Evolutionary conservation across 352 stramenopile species (phyloP), one percentile per base, ranked within the genome.

Genomic region (Globisporangium radiosum): DNA sequence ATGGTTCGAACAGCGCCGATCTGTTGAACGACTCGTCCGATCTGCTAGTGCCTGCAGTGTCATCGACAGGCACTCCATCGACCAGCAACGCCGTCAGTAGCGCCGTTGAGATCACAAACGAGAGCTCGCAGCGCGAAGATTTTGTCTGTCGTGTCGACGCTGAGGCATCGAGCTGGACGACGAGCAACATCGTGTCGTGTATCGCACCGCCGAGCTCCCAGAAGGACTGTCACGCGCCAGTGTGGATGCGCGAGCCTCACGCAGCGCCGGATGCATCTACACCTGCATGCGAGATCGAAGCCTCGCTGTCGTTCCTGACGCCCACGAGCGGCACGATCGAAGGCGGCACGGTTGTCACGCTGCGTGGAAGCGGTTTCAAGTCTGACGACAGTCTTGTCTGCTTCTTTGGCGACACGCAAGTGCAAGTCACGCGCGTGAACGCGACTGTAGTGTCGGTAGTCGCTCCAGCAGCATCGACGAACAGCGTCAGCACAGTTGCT

Each of bases 301-400:
- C 42, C 42, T 15, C 42, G 42, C 42, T 45, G 8, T 45, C 42
- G 33, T 36, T 44, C 50, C 14, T 42, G 13, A 15, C 25, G 37
- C 59, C 59, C 10, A n/a, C 40, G 2, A 3, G 49, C 5, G 59
- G 52, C 2, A n/a, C 52, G 52, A 43, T 64, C 8, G 53, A 59
- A 14, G 59, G 59, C 14, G 53, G 53, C 9, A 58, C 59, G 11
- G 9, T 52, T 4, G 59, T 64, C 33, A 55, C 19, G 7, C 38
- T 64, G n/a, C 45, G 53, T 14, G 59, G 51, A 7, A 59, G 14
- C 47, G 33, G 54, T 0, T 64, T 64, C 25, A 52, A 42, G 6
- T 36, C 49, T 4, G 17, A 52, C n/a, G 44, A 5, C 37, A n/a
- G 11, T 0, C 2, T 59, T 13, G 5, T 14, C 3, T 64, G 59